Conservation (phyloP, 345 rosid genomes). For the Ceriops zippeliana region DNA sequence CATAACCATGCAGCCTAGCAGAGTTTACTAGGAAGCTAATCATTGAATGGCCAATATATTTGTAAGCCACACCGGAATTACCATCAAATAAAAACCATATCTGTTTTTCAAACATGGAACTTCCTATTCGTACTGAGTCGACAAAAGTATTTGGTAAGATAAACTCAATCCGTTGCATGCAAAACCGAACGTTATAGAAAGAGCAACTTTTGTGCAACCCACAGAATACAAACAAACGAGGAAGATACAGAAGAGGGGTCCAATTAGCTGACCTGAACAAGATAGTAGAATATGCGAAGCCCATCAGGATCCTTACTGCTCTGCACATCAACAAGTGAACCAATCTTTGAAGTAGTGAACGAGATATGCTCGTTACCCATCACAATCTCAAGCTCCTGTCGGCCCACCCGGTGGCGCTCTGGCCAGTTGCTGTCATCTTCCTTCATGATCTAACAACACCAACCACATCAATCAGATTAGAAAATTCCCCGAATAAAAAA, state of each 20-base stretch:
- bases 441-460: constrained; percentile 69
- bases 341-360: constrained; percentile 94
- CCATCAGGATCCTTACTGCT: constrained; percentile 97
- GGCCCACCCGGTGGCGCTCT: constrained; percentile 89
- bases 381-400: constrained; percentile 96
- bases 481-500: background rate
- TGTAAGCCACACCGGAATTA: no score
- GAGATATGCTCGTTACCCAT: constrained; percentile 98
- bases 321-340: constrained; percentile 94
- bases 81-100: no score
- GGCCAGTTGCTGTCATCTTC: constrained; percentile 99
- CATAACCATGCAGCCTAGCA: background rate
- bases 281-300: constrained; percentile 93
- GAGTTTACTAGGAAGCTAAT: background rate
- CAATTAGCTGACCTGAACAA: constrained; percentile 69
- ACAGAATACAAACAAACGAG: no score
- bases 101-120: no score
- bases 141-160: no score
- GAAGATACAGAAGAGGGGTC: background rate
- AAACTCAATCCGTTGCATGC: no score
- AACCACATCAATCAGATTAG: background rate
- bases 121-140: no score
- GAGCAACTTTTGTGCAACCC: no score
- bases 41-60: background rate
- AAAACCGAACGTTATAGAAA: no score